phyloP scores from a whole-genome alignment of 2,329 filamentous ascomycete species.

The Diaporthe longicolla region DNA sequence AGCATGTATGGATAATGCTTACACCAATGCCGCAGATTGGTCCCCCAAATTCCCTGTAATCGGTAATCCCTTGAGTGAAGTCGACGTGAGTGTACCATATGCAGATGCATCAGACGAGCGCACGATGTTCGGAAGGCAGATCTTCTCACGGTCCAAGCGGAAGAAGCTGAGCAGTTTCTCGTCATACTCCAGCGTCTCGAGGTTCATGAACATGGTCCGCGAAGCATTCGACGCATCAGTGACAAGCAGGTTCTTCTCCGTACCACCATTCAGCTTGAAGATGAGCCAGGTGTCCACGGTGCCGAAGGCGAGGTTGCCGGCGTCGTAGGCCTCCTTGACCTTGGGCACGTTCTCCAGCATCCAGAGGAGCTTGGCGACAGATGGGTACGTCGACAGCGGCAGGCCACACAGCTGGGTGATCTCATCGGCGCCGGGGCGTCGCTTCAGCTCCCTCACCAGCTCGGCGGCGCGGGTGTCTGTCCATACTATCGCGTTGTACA shows the following conservation, averaged over 20 bases:
- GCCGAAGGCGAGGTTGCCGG: constrained; percentile 83
- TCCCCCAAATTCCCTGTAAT: constrained; percentile 90
- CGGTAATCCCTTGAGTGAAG: constrained; percentile 76
- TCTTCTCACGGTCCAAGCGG: constrained; percentile 75
- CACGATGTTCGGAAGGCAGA: constrained; percentile 84
- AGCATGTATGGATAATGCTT: background rate
- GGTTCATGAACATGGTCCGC: constrained; percentile 95
- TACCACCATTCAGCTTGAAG: constrained; percentile 84
- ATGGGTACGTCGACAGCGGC: constrained; percentile 90
- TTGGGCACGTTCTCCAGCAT: constrained; percentile 79
- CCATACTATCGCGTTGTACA: constrained; percentile 92
- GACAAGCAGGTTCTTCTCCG: constrained; percentile 76
- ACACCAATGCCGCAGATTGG: constrained; percentile 85
- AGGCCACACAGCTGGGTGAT: constrained; percentile 82
- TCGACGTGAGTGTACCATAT: constrained; percentile 77
- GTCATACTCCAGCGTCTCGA: constrained; percentile 85
- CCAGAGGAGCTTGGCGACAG: constrained; percentile 89
- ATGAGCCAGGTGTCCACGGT: constrained; percentile 92
- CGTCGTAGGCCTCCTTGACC: constrained; percentile 82
- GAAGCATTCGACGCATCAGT: constrained; percentile 92
- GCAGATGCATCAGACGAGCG: constrained; percentile 81
- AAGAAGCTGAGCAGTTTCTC: constrained; percentile 84
- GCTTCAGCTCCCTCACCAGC: constrained; percentile 83
- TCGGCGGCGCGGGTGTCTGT: constrained; percentile 83
- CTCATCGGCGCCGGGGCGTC: constrained; percentile 75